Evolutionary conservation across 1,139 yeast genomes (phyloP).

Genomic region (Geotrichum klebahnii): DNA sequence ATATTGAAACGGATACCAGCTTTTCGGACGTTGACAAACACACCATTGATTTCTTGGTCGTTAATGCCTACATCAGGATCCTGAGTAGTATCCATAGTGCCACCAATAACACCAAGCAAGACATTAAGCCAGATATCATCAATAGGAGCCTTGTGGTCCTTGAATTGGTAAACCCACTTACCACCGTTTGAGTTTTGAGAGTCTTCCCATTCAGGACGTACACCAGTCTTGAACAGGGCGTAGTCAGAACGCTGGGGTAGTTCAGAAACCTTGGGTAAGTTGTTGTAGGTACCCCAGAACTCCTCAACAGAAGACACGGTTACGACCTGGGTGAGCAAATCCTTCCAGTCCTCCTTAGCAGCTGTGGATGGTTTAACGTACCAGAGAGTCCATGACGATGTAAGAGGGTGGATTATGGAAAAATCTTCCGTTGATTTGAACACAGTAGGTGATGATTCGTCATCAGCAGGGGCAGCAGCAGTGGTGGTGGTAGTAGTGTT

Average conservation of each 20-base stretch:
- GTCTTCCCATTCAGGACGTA: constrained; percentile 99
- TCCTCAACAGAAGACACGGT: constrained; percentile 92
- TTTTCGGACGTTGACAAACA: constrained; percentile 83
- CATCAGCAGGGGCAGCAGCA: constrained; percentile 31
- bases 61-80: constrained; percentile 50
- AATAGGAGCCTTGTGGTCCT: constrained; percentile 53
- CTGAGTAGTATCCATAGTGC: constrained; percentile 68
- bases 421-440: constrained; percentile 67
- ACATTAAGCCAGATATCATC: constrained; percentile 94
- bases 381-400: constrained; percentile 95
- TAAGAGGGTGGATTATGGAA: constrained; percentile 83
- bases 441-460: constrained; percentile 45
- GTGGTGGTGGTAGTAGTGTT: constrained; percentile 28
- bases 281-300: constrained; percentile 97
- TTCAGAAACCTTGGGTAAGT: constrained; percentile 88
- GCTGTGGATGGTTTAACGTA: constrained; percentile 89
- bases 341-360: constrained; percentile 84
- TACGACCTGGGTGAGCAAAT: constrained; percentile 87
- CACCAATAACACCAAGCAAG: constrained; percentile 89
- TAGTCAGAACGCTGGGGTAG: constrained; percentile 91
- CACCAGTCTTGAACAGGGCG: constrained; percentile 89
- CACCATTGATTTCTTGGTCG: constrained; percentile 82
- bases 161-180: constrained; percentile 83
- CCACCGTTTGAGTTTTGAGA: constrained; percentile 84
- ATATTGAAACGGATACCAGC: constrained; percentile 80